These are phyloP conservation scores for Dioscorea zingiberensis DNA, from an alignment of 106 monocot species.

Conservation along the genomic window DNA sequence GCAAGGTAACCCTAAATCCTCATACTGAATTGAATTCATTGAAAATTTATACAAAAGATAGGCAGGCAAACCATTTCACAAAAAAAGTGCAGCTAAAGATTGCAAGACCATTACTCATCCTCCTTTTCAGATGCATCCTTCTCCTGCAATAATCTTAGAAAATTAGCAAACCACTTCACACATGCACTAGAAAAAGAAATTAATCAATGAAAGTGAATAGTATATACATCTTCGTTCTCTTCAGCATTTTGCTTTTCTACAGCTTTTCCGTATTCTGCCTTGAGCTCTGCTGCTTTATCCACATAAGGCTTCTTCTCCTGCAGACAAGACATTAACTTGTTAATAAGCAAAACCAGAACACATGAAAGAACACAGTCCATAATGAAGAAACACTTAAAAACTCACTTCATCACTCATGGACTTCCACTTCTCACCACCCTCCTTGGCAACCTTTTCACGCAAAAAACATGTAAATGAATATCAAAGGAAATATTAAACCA, in stretches of 20 bases:
- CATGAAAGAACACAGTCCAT: neutral
- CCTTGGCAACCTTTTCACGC: conserved; percentile 49
- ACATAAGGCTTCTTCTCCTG: conserved; percentile 82
- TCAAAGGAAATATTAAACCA: no score
- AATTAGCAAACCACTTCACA: neutral
- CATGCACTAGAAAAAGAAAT: neutral
- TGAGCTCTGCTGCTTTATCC: conserved; percentile 65
- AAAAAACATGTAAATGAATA: no score
- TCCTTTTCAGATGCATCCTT: neutral
- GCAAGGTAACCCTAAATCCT: no score
- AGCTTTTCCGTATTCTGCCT: conserved; percentile 45
- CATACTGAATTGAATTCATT: neutral
- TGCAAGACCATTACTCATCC: neutral
- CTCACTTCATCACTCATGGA: conserved; percentile 73
- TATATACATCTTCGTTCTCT: conserved; percentile 15
- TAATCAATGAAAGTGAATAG: neutral
- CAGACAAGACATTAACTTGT: neutral
- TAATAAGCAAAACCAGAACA: neutral
- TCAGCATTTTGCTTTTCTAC: conserved; percentile 20
- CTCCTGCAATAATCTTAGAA: neutral
- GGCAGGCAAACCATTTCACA: no score
- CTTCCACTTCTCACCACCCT: conserved; percentile 90
- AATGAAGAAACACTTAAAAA: neutral
- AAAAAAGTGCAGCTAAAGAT: no score
- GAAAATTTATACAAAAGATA: no score